Evolutionary conservation across 2,329 filamentous ascomycete species (phyloP), one percentile per base, ranked within the genome.

Genomic region (Pestalotiopsis sp.): DNA sequence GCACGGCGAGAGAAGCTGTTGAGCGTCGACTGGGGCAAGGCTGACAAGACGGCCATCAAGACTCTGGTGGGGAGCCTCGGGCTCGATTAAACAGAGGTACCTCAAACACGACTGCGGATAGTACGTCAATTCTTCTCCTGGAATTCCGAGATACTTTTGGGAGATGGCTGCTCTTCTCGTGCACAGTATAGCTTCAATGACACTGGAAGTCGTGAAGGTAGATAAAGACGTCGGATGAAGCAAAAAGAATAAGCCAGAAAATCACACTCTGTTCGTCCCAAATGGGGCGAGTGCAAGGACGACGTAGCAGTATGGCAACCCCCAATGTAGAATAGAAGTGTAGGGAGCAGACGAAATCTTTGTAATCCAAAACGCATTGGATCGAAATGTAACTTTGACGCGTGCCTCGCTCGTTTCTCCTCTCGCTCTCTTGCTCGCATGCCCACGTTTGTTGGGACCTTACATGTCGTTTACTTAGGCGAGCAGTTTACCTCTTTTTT

Each of bases 21-120:
- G 74, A 81, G 88, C 4, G 80, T 87, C 13, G 88, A 91, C 73
- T 91, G 88, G 88, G 83, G 84, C 20, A 82, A 79, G 68, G 87
- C 86, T n/a, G 82, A 83, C 31, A 88, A 85, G 76, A 73, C 72
- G 5, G 77, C 80, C 66, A 78, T 89, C 40, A 82, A 82, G 73
- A 74, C 72, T 11, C 72, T 85, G 31, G 82, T 86, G 49, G 77
- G 79, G 66, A 80, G 79, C 70, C 75, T 89, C 66, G 82, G 80
- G 41, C 73, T 87, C 4, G 72, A 75, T 62, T 77, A 74, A 66
- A 14, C 36, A 58, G 45, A 65, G 31, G 36, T n/a, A 59, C n/a
- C 4, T n/a, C 9, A 27, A 41, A 41, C 45, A 23, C 45, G 45
- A n/a, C 7, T 52, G 9, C 45, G 17, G n/a, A 52, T 52, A 9